A percentile compares a stretch with the other conserved stretches of the same genome.
Conservation (phyloP, 345 rosid species). For the Reutealis trisperma region DNA sequence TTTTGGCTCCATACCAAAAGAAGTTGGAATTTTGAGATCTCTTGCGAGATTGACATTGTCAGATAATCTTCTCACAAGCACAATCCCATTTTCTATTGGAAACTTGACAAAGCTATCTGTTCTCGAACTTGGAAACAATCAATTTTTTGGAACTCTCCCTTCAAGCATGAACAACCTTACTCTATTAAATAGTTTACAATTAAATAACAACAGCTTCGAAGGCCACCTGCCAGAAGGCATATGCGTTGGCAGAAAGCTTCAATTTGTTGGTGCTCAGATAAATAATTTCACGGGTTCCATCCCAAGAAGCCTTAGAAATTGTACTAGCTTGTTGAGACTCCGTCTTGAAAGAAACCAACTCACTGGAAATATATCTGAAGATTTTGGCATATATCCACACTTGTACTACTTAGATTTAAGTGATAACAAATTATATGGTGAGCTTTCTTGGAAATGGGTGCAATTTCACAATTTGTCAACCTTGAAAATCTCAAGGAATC, state of each 20-base stretch:
- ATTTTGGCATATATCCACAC: constrained; percentile 16
- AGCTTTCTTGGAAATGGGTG: constrained; percentile 3
- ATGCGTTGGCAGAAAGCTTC: constrained; percentile 11
- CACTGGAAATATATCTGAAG: constrained; percentile 9
- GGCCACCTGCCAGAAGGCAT: constrained; percentile 21
- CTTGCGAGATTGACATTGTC: too few relatives aligned
- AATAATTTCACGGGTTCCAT: constrained; percentile 22
- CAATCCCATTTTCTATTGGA: constrained; percentile 9
- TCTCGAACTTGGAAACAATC: not conserved
- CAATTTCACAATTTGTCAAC: not conserved
- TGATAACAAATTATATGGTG: constrained; percentile 11
- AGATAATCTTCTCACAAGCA: not conserved
- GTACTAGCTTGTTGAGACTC: constrained; percentile 11
- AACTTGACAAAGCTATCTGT: not conserved
- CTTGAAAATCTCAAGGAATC: not conserved
- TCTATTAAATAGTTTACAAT: not conserved
- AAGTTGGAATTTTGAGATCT: too few relatives aligned
- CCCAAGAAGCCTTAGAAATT: constrained; percentile 22
- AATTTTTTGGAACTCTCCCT: constrained; percentile 9
- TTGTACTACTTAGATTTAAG: constrained; percentile 19
- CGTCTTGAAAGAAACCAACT: constrained; percentile 12
- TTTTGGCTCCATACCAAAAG: constrained; percentile 7
- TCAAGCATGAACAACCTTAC: constrained; percentile 5
- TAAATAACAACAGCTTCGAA: not conserved
- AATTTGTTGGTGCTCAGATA: rapidly evolving